These are phyloP conservation scores for Microdochium nivale DNA, from an alignment of 2,329 filamentous ascomycete genomes.

Conservation along the genomic window DNA sequence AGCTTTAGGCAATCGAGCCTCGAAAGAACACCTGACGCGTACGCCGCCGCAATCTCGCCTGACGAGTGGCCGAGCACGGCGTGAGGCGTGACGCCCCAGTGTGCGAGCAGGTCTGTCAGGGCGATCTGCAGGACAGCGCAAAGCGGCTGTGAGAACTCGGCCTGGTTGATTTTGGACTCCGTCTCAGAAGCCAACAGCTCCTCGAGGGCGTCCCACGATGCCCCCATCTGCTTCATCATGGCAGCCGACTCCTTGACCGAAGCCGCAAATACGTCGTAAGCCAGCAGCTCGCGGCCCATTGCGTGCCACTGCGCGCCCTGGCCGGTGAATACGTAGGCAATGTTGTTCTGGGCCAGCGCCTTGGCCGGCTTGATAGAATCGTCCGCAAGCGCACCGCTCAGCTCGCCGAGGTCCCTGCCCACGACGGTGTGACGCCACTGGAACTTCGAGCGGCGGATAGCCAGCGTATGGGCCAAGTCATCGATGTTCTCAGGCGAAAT, in stretches of 20 bases:
- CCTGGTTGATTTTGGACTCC: background rate
- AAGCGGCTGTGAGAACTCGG: constrained; percentile 6
- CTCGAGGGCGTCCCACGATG: background rate
- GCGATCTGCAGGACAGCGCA: constrained; percentile 16
- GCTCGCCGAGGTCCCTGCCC: background rate
- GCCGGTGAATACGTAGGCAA: constrained; percentile 18
- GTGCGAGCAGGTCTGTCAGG: constrained; percentile 6
- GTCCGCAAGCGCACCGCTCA: background rate
- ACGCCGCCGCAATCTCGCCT: constrained; percentile 32
- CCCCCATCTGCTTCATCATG: background rate
- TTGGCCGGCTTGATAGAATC: background rate
- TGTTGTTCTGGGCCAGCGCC: constrained; percentile 1
- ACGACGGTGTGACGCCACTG: constrained; percentile 5
- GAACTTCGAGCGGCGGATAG: constrained; percentile 4
- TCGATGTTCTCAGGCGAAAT: constrained; percentile 1
- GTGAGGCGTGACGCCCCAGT: constrained; percentile 6
- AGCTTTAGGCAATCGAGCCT: constrained; percentile 7
- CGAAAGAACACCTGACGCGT: constrained; percentile 20
- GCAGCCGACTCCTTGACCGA: background rate
- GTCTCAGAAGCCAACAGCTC: background rate
- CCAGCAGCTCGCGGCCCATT: constrained; percentile 13
- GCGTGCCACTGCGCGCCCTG: constrained; percentile 22
- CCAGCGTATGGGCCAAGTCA: constrained; percentile 7
- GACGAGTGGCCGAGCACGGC: constrained; percentile 18
- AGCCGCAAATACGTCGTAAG: constrained; percentile 4